Conservation (phyloP, 2,329 filamentous ascomycete species). For the Mycosphaerella arachidis region DNA sequence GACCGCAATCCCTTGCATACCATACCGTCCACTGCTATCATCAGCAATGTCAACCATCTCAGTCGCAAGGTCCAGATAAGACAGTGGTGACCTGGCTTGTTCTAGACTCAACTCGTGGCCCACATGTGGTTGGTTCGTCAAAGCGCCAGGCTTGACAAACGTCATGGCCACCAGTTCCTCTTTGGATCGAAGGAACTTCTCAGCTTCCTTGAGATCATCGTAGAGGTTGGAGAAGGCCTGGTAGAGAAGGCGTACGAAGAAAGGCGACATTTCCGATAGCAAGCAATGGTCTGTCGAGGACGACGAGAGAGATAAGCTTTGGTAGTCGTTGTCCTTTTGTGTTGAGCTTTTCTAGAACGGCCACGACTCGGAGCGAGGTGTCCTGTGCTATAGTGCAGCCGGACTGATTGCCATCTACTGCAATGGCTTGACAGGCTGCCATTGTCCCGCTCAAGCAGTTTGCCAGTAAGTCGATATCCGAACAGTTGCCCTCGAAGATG, state of each 20-base stretch:
- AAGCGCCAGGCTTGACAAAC: constrained; percentile 43
- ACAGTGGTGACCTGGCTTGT: constrained; percentile 37
- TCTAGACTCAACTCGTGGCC: constrained; percentile 41
- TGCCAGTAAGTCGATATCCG: constrained; percentile 38
- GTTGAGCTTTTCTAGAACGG: constrained; percentile 38
- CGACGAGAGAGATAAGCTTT: constrained; percentile 42
- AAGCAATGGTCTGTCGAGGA: constrained; percentile 38
- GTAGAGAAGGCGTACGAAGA: constrained; percentile 9
- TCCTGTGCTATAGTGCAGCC: constrained; percentile 34
- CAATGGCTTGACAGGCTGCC: constrained; percentile 32
- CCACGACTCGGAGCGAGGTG: constrained; percentile 34
- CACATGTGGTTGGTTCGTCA: constrained; percentile 35
- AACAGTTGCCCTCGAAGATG: constrained; percentile 36
- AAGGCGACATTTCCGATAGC: constrained; percentile 15
- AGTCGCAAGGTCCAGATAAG: constrained; percentile 44
- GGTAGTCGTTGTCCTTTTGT: constrained; percentile 22
- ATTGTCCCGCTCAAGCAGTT: constrained; percentile 34
- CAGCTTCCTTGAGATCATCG: constrained; percentile 35
- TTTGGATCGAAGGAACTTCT: constrained; percentile 37
- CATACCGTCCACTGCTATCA: constrained; percentile 3
- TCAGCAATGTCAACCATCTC: constrained; percentile 47
- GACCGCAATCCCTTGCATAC: constrained; percentile 26
- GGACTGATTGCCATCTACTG: constrained; percentile 32
- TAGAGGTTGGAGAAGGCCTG: constrained; percentile 31
- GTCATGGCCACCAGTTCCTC: constrained; percentile 37